Conservation (phyloP, 805 yeast species). For the Candida alai region DNA sequence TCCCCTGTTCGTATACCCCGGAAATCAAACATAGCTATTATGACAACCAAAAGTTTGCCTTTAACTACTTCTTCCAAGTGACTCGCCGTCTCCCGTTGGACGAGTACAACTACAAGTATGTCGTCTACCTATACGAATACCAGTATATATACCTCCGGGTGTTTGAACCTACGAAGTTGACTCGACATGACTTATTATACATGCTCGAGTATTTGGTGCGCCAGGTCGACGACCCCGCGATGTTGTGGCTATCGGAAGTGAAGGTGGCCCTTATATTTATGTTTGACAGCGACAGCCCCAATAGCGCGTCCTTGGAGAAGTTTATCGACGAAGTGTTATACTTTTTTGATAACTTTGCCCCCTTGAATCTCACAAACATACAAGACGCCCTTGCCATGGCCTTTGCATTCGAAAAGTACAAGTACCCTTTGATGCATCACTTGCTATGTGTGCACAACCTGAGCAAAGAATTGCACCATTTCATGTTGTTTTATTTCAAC, state of each 20-base stretch:
- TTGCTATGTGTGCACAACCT: too few relatives aligned
- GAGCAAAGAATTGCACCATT: background rate
- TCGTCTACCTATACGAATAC: constrained; percentile 1
- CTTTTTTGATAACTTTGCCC: background rate
- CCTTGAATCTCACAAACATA: background rate
- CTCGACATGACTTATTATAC: background rate
- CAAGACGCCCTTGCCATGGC: constrained; percentile 2
- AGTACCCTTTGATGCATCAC: constrained; percentile 1
- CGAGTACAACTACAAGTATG: background rate
- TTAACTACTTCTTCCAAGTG: background rate
- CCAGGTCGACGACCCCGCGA: background rate
- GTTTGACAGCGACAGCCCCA: background rate
- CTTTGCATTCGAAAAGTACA: constrained; percentile 1
- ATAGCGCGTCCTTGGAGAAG: background rate
- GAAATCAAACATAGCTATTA: background rate
- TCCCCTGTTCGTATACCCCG: too few relatives aligned
- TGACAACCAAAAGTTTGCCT: background rate
- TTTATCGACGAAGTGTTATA: constrained; percentile 1
- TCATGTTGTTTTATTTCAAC: background rate
- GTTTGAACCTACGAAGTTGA: background rate
- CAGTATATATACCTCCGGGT: background rate
- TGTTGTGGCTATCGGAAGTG: constrained; percentile 1
- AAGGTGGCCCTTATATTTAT: background rate
- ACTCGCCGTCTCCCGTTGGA: background rate
- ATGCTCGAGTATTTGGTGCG: background rate